Percentiles rank a stretch among this genome's conserved stretches.
Conservation (phyloP, 169 alveolate genomes). For the Fabrea salina region DNA sequence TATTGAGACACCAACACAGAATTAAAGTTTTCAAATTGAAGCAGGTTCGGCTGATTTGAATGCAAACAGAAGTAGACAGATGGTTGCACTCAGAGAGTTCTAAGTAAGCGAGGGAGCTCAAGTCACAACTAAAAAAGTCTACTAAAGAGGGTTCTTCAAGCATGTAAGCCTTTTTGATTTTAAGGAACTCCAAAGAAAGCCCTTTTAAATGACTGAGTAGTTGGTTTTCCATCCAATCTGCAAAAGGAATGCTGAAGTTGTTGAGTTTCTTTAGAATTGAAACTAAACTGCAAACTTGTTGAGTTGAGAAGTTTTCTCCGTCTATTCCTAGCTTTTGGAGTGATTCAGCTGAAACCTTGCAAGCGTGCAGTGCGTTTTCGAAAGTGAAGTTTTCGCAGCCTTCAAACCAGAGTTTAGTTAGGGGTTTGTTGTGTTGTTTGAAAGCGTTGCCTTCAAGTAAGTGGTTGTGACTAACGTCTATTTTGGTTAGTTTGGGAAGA, state of each 20-base stretch:
- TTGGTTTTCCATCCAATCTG: not conserved
- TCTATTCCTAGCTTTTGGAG: conserved; percentile 4
- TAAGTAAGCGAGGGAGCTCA: not conserved
- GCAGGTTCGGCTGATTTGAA: not conserved
- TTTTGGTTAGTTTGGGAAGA: not conserved
- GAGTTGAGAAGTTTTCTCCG: not conserved
- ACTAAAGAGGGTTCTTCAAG: not conserved
- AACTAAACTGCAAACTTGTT: conserved; percentile 2
- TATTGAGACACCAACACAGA: not conserved
- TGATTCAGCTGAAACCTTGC: not conserved
- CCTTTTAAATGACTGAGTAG: not conserved
- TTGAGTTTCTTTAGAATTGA: not conserved
- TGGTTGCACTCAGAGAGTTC: conserved; percentile 3
- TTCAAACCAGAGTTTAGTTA: conserved; percentile 19
- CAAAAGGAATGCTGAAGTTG: not conserved
- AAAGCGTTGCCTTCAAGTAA: not conserved
- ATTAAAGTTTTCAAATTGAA: not conserved
- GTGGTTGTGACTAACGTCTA: conserved; percentile 14
- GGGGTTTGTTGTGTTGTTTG: not conserved
- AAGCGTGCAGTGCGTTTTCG: not conserved
- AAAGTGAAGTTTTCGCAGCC: conserved; percentile 9
- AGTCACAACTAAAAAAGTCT: not conserved
- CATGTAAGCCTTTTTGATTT: not conserved
- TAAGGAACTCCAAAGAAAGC: not conserved
- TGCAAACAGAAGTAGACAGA: not conserved